A percentile compares a stretch with the other conserved stretches of the same genome.
Conservation (phyloP, 1,284 basidiomycete genomes). For the Ustilago hordei region DNA sequence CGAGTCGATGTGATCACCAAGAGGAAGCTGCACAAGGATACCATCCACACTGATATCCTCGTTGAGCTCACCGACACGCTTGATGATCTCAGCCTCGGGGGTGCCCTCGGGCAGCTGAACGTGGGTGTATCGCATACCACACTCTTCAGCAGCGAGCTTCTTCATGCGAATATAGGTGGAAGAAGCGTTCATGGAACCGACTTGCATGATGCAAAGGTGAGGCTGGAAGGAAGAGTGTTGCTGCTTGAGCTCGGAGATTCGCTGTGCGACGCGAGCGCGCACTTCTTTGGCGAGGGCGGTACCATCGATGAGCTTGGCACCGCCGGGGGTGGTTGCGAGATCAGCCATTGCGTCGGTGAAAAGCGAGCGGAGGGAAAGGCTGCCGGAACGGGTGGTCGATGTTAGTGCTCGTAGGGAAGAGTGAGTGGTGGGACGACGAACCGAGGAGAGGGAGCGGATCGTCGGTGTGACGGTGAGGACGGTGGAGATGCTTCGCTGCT, state of each 20-base stretch:
- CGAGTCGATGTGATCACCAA: slow-evolving; percentile 84
- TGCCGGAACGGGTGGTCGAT: background rate
- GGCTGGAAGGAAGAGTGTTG: slow-evolving; percentile 86
- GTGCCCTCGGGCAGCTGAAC: slow-evolving; percentile 78
- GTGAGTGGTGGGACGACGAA: slow-evolving; percentile 6
- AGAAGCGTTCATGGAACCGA: slow-evolving; percentile 90
- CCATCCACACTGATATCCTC: slow-evolving; percentile 85
- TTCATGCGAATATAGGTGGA: slow-evolving; percentile 97
- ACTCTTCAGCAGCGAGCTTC: slow-evolving; percentile 92
- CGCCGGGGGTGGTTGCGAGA: slow-evolving; percentile 54
- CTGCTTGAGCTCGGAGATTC: slow-evolving; percentile 62
- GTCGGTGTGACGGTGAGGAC: slow-evolving; percentile 8
- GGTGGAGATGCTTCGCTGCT: slow-evolving; percentile 37
- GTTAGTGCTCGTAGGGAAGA: background rate
- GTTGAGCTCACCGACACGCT: slow-evolving; percentile 84
- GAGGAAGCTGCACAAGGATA: slow-evolving; percentile 96
- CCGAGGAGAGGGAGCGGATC: slow-evolving; percentile 14
- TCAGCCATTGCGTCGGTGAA: slow-evolving; percentile 52
- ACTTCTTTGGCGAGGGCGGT: slow-evolving; percentile 85
- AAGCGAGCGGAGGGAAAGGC: slow-evolving; percentile 13
- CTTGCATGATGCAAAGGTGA: slow-evolving; percentile 91
- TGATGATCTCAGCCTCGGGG: slow-evolving; percentile 81
- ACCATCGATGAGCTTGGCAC: slow-evolving; percentile 81
- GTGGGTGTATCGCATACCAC: slow-evolving; percentile 90
- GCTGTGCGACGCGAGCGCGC: slow-evolving; percentile 58